Evolutionary conservation across 2,329 filamentous ascomycete species (phyloP), one percentile per base, ranked within the genome.

Genomic region (Aureobasidium sp.): DNA sequence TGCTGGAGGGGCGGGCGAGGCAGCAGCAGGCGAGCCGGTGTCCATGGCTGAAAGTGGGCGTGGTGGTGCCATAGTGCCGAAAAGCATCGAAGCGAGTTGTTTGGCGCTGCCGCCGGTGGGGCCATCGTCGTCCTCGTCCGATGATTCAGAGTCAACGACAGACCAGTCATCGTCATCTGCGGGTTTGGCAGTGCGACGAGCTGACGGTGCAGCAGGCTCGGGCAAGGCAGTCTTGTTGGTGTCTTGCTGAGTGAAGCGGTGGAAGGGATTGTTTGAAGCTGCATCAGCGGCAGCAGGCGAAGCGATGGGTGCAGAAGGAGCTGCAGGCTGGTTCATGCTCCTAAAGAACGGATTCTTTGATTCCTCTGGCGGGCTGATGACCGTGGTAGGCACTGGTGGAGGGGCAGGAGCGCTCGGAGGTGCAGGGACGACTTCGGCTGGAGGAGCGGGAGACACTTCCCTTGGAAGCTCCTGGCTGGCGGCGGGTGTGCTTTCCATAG

Each of bases 321-420:
- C 55, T 29, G 75, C 69, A 8, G 75, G 66, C 36, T 92, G 88
- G 55, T 86, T 87, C 81, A 95, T 86, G 78, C 92, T 94, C 75
- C 88, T 90, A 79, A 93, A 91, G 79, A 96, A 99, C 2, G 94
- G 94, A 72, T 97, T 97, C 74, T 90, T 93, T 69, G 91, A 96
- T 75, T 96, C 90, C 1, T 83, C 80, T 63, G 82, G 81, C 37
- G 80, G 79, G 20, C 83, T 77, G 32, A 80, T 75, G 34, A 80
- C 73, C 41, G 80, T 76, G n/a, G 79, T 77, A 61, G 75, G 74
- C 36, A 55, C 52, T 41, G 78, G 75, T 37, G 78, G 78, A 62
- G 79, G 81, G 24, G 60, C 52, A 44, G 64, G 63, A 20, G 62
- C 52, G 10, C 81, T 75, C 1, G 81, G 71, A 67, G 75, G 66